phyloP scores from a whole-genome alignment of 2,329 filamentous ascomycete species.

The Colletotrichum sp. region DNA sequence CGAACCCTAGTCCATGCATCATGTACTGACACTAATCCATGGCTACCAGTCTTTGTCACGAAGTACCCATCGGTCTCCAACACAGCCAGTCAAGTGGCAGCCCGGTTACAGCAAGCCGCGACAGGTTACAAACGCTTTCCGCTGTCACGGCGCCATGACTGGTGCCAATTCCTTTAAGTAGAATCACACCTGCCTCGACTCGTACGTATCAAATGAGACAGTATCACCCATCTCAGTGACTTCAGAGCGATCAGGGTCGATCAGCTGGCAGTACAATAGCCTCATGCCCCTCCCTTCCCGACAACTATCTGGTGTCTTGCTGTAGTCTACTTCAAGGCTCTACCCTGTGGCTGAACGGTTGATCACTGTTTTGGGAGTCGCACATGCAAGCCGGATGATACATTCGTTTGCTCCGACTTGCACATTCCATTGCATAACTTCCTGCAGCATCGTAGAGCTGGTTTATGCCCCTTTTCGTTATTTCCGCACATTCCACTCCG shows the following conservation, averaged over 20 bases:
- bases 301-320: not conserved
- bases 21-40: not conserved
- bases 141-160: not conserved
- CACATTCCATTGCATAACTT: not conserved
- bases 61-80: too few relatives aligned
- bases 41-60: not conserved
- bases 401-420: not conserved
- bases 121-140: not conserved
- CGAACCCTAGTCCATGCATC: not conserved
- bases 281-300: not conserved
- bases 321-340: not conserved
- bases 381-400: not conserved
- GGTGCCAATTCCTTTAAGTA: not conserved
- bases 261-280: not conserved
- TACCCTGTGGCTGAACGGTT: not conserved
- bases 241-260: not conserved
- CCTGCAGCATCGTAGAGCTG: not conserved
- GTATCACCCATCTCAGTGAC: not conserved
- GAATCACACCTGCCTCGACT: not conserved
- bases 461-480: not conserved
- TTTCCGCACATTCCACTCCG: not conserved
- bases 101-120: not conserved
- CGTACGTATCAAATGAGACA: not conserved
- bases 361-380: not conserved
- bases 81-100: not conserved